phyloP scores from a whole-genome alignment of 768 basidiomycete genomes.

The Boletellus ananiceps region DNA sequence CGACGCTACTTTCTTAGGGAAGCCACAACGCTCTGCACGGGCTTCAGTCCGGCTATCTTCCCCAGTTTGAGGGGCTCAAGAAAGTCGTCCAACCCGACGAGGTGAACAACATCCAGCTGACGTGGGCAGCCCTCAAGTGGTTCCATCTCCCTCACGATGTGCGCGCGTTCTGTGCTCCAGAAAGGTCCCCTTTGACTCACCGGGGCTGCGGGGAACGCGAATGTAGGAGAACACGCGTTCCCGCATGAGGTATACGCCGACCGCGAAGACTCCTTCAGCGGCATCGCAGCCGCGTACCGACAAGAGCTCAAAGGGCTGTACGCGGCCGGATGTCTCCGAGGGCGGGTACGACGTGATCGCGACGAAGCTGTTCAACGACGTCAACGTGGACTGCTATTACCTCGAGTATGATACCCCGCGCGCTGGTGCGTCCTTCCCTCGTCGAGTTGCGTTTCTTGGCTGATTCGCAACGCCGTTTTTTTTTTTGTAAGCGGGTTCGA shows the following conservation, averaged over 20 bases:
- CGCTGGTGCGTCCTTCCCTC: conserved; percentile 30
- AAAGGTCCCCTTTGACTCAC: not conserved
- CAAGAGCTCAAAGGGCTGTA: not conserved
- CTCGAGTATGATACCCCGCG: conserved; percentile 47
- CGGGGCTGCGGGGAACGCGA: no score
- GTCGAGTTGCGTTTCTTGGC: no score
- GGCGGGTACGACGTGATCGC: conserved; percentile 45
- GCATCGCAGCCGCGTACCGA: conserved; percentile 29
- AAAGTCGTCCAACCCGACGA: conserved; percentile 54
- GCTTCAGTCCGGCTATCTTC: conserved; percentile 55
- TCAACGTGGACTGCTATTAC: conserved; percentile 43
- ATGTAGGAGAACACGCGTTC: conserved; percentile 22
- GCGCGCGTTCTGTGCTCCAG: not conserved
- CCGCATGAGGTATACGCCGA: conserved; percentile 15
- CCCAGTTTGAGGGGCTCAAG: conserved; percentile 61
- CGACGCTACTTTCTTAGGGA: not conserved
- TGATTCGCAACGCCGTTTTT: not conserved
- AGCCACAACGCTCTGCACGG: conserved; percentile 34
- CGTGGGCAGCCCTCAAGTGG: conserved; percentile 68
- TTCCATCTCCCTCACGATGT: conserved; percentile 65
- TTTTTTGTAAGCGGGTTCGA: conserved; percentile 25
- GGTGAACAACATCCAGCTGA: conserved; percentile 64
- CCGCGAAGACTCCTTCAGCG: conserved; percentile 43
- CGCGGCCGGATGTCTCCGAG: conserved; percentile 31
- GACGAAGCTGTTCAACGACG: conserved; percentile 40